Evolutionary conservation across 768 basidiomycete genomes (phyloP).

Genomic region (Obba rivulosa): DNA sequence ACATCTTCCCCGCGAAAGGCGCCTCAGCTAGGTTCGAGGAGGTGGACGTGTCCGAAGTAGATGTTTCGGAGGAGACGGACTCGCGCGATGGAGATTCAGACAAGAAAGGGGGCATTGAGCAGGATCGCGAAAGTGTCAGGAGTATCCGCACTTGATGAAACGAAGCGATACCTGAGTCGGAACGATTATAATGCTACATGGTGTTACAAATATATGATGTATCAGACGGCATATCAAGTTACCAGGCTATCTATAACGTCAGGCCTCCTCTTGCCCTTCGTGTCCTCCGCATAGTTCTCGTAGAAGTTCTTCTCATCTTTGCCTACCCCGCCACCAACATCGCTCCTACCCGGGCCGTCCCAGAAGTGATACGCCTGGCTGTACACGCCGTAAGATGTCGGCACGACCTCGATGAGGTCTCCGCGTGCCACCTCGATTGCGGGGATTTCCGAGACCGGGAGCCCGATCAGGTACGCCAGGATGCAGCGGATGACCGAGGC

Average conservation of each 20-base stretch:
- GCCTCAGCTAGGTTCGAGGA: slow-evolving; percentile 45
- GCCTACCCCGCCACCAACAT: slow-evolving; percentile 29
- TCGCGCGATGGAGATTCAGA: slow-evolving; percentile 1
- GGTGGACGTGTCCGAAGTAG: slow-evolving; percentile 41
- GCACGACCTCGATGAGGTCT: slow-evolving; percentile 90
- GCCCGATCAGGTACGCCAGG: slow-evolving; percentile 86
- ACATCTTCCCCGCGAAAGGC: slow-evolving; percentile 56
- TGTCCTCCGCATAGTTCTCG: slow-evolving; percentile 72
- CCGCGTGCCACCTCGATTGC: slow-evolving; percentile 96
- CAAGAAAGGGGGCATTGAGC: slow-evolving; percentile 2
- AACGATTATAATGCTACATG: background rate
- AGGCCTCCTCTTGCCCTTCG: slow-evolving; percentile 29
- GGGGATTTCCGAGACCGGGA: slow-evolving; percentile 94
- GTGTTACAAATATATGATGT: background rate
- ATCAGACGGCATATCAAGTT: no score
- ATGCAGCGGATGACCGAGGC: slow-evolving; percentile 97
- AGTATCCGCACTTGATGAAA: background rate
- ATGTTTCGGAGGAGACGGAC: background rate
- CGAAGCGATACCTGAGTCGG: background rate
- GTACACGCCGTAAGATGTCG: slow-evolving; percentile 85
- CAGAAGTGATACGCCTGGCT: slow-evolving; percentile 87
- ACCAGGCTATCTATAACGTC: slow-evolving; percentile 3
- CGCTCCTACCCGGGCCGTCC: slow-evolving; percentile 75
- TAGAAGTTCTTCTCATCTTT: slow-evolving; percentile 78
- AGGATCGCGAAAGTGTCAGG: background rate